Conservation (phyloP, 306 rosid genomes). For the Sphenostylis stenocarpa region DNA sequence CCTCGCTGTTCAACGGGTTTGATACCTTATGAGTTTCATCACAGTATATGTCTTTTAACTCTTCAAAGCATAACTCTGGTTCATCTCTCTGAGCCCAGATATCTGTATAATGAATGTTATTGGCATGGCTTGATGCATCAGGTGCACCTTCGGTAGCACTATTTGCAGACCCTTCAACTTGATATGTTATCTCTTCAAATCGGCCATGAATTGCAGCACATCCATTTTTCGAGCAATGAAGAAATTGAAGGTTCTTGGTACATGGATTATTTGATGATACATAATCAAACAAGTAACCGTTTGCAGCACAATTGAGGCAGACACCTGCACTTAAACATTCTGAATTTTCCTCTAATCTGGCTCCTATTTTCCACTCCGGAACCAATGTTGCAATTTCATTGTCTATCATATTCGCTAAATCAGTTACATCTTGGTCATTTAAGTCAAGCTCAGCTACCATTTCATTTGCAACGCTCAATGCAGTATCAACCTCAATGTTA, state of each 20-base stretch:
- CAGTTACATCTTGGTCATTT: conserved; percentile 77
- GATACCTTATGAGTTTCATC: conserved; percentile 40
- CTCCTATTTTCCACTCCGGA: conserved; percentile 70
- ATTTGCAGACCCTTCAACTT: conserved; percentile 70
- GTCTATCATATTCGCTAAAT: conserved; percentile 88
- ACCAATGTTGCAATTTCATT: conserved; percentile 67
- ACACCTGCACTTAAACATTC: conserved; percentile 42
- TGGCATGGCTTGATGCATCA: conserved; percentile 48
- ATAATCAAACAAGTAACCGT: conserved; percentile 51
- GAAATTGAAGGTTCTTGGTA: conserved; percentile 67
- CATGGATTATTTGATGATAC: conserved; percentile 53
- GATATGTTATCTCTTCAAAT: conserved; percentile 92
- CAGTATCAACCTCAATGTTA: conserved; percentile 78
- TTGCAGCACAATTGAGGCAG: conserved; percentile 61
- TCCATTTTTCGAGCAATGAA: conserved; percentile 73
- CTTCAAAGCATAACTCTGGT: conserved; percentile 42
- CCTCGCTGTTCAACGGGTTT: conserved; percentile 40
- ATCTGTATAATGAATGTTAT: conserved; percentile 60
- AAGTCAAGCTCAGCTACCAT: conserved; percentile 94
- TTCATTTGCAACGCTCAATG: conserved; percentile 80
- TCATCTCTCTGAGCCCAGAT: conserved; percentile 85
- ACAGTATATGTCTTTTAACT: conserved; percentile 47
- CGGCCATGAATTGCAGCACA: conserved; percentile 82
- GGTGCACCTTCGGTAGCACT: conserved; percentile 44
- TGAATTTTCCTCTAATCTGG: conserved; percentile 47